Evolutionary conservation across 208 protist genomes (phyloP).

Genomic region (Balamuthia mandrillaris): DNA sequence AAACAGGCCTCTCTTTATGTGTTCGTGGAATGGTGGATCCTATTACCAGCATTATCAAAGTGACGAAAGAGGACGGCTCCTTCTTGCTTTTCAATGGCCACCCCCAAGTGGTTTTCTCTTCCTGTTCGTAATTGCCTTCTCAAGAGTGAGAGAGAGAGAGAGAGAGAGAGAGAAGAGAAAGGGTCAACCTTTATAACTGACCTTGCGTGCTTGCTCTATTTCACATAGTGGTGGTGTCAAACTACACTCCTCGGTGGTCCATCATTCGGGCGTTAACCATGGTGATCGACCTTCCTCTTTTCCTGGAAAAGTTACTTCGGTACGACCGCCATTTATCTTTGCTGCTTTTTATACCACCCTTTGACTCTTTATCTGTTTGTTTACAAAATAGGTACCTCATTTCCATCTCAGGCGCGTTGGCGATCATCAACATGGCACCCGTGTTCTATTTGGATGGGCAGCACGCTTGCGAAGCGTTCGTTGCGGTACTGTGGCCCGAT

Average conservation of each 20-base stretch:
- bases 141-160: too few relatives aligned
- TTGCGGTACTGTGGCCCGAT: neutral
- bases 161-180: too few relatives aligned
- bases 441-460: constrained; percentile 21
- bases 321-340: neutral
- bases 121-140: neutral
- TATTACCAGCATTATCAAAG: neutral
- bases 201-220: too few relatives aligned
- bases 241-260: neutral
- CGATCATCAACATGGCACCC: constrained; percentile 35
- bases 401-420: neutral
- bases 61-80: neutral
- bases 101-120: constrained; percentile 5
- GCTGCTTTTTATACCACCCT: neutral
- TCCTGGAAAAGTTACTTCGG: constrained; percentile 3
- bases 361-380: neutral
- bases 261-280: too few relatives aligned
- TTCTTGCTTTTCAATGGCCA: constrained; percentile 24
- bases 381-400: neutral
- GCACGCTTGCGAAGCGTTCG: neutral
- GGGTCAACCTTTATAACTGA: too few relatives aligned
- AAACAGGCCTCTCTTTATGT: neutral
- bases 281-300: neutral
- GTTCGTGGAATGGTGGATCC: neutral
- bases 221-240: constrained; percentile 12